Evolutionary conservation across 257 asterid species (phyloP), one percentile per base, ranked within the genome.

Genomic region (Solanum boliviense): DNA sequence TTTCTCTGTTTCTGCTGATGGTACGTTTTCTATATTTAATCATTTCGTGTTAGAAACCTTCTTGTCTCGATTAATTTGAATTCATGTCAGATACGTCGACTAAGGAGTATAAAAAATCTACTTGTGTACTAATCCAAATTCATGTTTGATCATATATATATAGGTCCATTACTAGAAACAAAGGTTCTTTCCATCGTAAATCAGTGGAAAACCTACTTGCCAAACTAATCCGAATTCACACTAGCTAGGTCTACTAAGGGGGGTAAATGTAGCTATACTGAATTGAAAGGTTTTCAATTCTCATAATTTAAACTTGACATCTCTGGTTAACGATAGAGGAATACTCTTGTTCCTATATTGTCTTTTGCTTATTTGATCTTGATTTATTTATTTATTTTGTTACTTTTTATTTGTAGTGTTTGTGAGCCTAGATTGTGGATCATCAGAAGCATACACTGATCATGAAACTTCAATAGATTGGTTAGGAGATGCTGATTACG

Each of bases 371-470:
- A 68, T 16, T 4, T 70, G 23, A 36, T 18, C 1, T 9, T 10
- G 5, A 48, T 15, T 48, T 48, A 48, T 48, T 31, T 67, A 15
- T 48, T 52, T 60, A 13, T 48, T 46, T 11, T 68, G 13, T 71
- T 31, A 1, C 29, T 2, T 13, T 13, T 7, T 5, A 13, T 32
- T 72, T 83, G 68, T 89, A 90, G 92, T 86, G 58, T 75, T 86
- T 18, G 81, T 56, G 75, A 90, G 88, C 92, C 84, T 91, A 1
- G 94, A 92, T 79, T 92, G 94, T 86, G 94, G 94, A 70, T 90
- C 94, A n/a, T 88, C 94, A 4, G 92, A 7, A 35, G 2, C 44
- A 1, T 84, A 89, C 89, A 79, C 88, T 2, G 91, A 90, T 67
- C 23, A 13, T 25, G 73, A 32, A 48, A 92, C 83, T 32, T 29